A percentile compares a stretch with the other conserved stretches of the same genome.
Conservation (phyloP, 148 eudicot genomes). For the Rhododendron kiyosumense region DNA sequence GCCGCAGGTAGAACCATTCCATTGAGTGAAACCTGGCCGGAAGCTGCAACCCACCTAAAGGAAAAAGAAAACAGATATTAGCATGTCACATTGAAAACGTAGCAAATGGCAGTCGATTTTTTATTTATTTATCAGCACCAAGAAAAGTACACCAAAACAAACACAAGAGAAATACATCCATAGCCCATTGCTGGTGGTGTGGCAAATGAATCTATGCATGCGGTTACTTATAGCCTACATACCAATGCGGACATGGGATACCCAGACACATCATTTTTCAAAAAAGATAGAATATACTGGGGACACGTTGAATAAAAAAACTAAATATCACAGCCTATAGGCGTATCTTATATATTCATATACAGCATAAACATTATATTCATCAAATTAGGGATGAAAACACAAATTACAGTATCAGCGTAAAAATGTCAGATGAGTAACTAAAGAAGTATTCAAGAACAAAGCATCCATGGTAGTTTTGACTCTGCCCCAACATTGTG, state of each 20-base stretch:
- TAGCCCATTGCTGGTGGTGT: background rate
- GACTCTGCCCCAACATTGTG: background rate
- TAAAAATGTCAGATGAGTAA: background rate
- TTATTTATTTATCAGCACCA: background rate
- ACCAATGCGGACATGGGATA: background rate
- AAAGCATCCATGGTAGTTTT: background rate
- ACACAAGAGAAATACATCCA: background rate
- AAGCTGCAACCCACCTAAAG: constrained; percentile 94
- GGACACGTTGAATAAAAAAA: background rate
- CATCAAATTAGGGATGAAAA: background rate
- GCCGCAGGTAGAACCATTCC: constrained; percentile 95
- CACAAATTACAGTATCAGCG: background rate
- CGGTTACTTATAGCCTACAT: background rate
- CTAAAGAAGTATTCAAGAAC: background rate
- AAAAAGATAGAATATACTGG: background rate
- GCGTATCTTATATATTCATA: background rate
- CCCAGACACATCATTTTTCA: background rate
- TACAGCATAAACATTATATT: background rate
- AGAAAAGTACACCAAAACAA: background rate
- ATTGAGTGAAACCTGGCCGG: constrained; percentile 78
- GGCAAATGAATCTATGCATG: background rate
- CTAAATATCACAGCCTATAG: background rate
- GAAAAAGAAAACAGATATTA: constrained; percentile 6
- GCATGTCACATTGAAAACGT: background rate
- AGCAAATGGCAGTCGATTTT: background rate